These are phyloP conservation scores for Arthroderma sp. DNA, from an alignment of 2,329 filamentous ascomycete genomes.

Conservation along the genomic window DNA sequence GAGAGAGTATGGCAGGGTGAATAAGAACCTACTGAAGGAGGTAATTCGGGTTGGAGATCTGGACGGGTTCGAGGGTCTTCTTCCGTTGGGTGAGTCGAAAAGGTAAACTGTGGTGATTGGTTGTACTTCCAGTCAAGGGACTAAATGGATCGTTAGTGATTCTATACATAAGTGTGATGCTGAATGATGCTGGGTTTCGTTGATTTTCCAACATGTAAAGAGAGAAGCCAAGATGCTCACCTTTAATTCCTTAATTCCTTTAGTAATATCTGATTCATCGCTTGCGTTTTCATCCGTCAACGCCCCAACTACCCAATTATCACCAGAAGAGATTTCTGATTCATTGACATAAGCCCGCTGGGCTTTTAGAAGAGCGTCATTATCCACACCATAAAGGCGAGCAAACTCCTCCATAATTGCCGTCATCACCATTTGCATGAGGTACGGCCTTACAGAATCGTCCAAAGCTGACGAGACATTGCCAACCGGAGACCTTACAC, in stretches of 20 bases:
- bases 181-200: background rate
- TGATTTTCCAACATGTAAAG: background rate
- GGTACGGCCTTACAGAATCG: constrained; percentile 33
- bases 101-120: constrained; percentile 73
- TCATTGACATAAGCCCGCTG: constrained; percentile 22
- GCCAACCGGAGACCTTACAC: constrained; percentile 69
- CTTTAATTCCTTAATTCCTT: constrained; percentile 45
- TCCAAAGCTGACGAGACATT: constrained; percentile 54
- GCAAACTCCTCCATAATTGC: constrained; percentile 54
- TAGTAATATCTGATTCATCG: constrained; percentile 40
- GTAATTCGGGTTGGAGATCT: constrained; percentile 35
- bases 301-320: constrained; percentile 26
- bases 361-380: constrained; percentile 22
- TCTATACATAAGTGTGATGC: too few relatives aligned
- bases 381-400: constrained; percentile 45
- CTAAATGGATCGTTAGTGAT: constrained; percentile 12
- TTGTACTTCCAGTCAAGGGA: constrained; percentile 57
- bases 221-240: constrained; percentile 27
- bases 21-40: constrained; percentile 28
- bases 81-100: constrained; percentile 48
- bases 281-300: constrained; percentile 40
- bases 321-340: constrained; percentile 21
- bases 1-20: background rate
- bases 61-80: constrained; percentile 46
- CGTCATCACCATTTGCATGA: constrained; percentile 34